Evolutionary conservation across 2,329 filamentous ascomycete genomes (phyloP), one percentile per base, ranked within the genome.

Genomic region (Pleochaeta shiraiana): DNA sequence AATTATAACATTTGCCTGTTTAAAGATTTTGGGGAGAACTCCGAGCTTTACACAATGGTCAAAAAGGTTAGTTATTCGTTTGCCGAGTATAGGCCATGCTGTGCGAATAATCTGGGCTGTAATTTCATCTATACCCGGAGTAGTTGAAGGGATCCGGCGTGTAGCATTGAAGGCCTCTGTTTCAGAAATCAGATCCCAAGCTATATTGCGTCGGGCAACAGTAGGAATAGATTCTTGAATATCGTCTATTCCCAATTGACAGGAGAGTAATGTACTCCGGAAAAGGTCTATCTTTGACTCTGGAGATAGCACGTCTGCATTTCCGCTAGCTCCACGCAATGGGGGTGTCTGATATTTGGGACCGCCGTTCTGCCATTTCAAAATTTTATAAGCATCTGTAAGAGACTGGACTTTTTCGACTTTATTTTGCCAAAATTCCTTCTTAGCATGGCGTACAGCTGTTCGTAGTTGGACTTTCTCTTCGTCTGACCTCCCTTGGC

Each of bases 1-100:
- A 21, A 61, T 61, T 6, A 61, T 61, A 26, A 61, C n/a, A 31
- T 59, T 59, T 7, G 53, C 53, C 53, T 59, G 14, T 24, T 59
- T 59, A 31, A 30, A 59, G 3, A n/a, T 21, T 21, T 24, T 34
- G 6, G 16, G 57, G 19, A 34, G 57, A 7, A 61, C n/a, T 2
- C 31, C 30, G 9, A 34, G n/a, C 28, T 61, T 21, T n/a, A 14
- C 24, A 39, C 57, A 61, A 9, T 61, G 57, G 21, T 37, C n/a
- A 28, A 61, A 61, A 14, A 28, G 50, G 7, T 26, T 55, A 4
- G 50, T 31, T 55, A 30, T 31, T 31, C 50, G 50, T 47, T 47
- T 47, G 5, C 43, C 5, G 21, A 47, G 43, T 5, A 47, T 47
- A 47, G 43, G 19, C 19, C 43, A 47, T n/a, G 43, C 43, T n/a